Evolutionary conservation across 805 yeast genomes (phyloP).

Genomic region (Yarrowia sp.): DNA sequence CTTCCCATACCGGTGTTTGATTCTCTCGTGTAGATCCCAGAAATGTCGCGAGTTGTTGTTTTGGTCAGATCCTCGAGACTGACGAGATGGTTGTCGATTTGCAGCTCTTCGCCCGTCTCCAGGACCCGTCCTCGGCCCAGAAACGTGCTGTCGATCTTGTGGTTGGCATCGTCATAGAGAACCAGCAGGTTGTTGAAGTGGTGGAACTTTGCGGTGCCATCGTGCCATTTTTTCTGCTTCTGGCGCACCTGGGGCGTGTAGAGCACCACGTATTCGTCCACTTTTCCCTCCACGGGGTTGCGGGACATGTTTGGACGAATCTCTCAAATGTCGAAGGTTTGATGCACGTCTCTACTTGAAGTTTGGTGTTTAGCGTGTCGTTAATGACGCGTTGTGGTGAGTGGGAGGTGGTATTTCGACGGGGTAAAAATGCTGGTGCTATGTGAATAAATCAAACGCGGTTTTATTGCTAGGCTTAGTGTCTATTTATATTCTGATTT

Average conservation of each 20-base stretch:
- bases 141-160: conserved; percentile 31
- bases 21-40: conserved; percentile 8
- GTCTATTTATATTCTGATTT: too few species aligned
- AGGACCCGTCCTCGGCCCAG: conserved; percentile 29
- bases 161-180: conserved; percentile 36
- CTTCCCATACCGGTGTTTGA: background rate
- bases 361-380: too few species aligned
- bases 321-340: background rate
- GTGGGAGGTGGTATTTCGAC: too few species aligned
- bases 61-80: conserved; percentile 32
- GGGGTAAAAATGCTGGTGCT: too few species aligned
- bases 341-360: too few species aligned
- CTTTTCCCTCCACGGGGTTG: conserved; percentile 7
- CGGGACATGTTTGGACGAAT: background rate
- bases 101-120: conserved; percentile 32
- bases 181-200: conserved; percentile 33
- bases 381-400: too few species aligned
- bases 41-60: conserved; percentile 29
- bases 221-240: conserved; percentile 42
- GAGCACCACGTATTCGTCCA: conserved; percentile 35
- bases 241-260: conserved; percentile 41
- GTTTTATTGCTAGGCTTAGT: too few species aligned
- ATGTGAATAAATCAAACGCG: too few species aligned
- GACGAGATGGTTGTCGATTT: conserved; percentile 36
- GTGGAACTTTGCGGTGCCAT: conserved; percentile 38